Evolutionary conservation across 208 protist genomes (phyloP).

Genomic region (Leishmania martiniquensis): DNA sequence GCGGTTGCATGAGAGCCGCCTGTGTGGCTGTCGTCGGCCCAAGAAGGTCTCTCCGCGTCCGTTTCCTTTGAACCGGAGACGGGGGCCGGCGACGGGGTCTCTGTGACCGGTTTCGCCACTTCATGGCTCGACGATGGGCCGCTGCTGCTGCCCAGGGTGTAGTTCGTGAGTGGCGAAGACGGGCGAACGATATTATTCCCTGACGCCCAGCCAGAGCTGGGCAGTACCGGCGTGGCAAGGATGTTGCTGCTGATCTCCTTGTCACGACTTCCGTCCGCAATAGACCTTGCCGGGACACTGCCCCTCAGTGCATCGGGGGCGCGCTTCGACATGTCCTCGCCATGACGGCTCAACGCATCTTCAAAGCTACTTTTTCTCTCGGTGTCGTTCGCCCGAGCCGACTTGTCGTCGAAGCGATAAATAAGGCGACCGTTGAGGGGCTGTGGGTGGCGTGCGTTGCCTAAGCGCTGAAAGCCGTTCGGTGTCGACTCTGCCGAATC

Average conservation of each 20-base stretch:
- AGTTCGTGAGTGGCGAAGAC: too few species aligned
- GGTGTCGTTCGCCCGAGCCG: conserved; percentile 2
- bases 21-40: background rate
- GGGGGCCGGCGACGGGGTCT: background rate
- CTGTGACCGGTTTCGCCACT: background rate
- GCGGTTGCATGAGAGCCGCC: background rate
- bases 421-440: conserved; percentile 62
- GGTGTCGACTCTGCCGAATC: conserved; percentile 49
- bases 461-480: conserved; percentile 54
- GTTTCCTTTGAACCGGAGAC: too few species aligned
- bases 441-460: conserved; percentile 69
- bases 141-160: background rate
- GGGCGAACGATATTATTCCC: background rate
- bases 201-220: background rate
- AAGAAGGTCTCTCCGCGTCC: background rate
- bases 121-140: background rate
- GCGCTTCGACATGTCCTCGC: background rate
- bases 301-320: background rate
- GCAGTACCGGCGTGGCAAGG: background rate
- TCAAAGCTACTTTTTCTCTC: conserved; percentile 18
- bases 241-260: background rate
- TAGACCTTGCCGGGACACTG: background rate
- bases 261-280: background rate
- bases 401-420: conserved; percentile 61
- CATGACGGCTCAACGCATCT: conserved; percentile 21